Percentiles rank a stretch among this genome's conserved stretches.
These are phyloP conservation scores for Ganoderma meredithae DNA, from an alignment of 1,284 basidiomycete species.

Conservation along the genomic window DNA sequence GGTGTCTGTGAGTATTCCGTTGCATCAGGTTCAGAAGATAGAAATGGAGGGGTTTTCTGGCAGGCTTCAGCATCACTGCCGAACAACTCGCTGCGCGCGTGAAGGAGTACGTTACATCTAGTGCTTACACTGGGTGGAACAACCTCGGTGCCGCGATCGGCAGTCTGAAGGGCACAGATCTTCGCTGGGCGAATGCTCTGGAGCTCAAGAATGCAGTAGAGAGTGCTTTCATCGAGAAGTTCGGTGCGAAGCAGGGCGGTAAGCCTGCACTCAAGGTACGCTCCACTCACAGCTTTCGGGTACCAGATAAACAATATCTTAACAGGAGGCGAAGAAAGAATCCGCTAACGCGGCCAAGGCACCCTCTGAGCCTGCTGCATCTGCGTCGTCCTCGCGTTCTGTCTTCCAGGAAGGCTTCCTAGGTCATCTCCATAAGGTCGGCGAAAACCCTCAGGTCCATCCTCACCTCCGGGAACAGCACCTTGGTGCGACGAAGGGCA, in stretches of 20 bases:
- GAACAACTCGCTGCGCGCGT: slow-evolving; percentile 74
- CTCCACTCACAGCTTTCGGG: background rate
- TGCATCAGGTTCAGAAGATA: background rate
- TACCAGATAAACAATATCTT: background rate
- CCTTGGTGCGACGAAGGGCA: slow-evolving; percentile 81
- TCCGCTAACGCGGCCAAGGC: slow-evolving; percentile 39
- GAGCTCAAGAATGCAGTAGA: slow-evolving; percentile 93
- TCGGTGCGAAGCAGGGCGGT: slow-evolving; percentile 79
- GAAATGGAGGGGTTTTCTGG: background rate
- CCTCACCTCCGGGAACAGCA: slow-evolving; percentile 85
- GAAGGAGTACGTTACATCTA: slow-evolving; percentile 65
- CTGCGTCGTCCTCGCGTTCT: slow-evolving; percentile 57
- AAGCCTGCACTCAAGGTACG: slow-evolving; percentile 79
- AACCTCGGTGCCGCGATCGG: slow-evolving; percentile 76
- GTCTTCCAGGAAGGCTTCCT: slow-evolving; percentile 98
- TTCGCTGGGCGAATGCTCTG: slow-evolving; percentile 91
- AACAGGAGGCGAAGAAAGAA: slow-evolving; percentile 65
- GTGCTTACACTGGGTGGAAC: slow-evolving; percentile 74
- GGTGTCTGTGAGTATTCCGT: slow-evolving; percentile 80
- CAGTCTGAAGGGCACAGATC: slow-evolving; percentile 71
- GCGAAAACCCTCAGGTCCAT: slow-evolving; percentile 91
- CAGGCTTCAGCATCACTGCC: slow-evolving; percentile 84
- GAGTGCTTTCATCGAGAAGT: slow-evolving; percentile 73
- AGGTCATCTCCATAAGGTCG: slow-evolving; percentile 92
- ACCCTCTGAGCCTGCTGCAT: slow-evolving; percentile 44